These are phyloP conservation scores for Brassica balearica DNA, from an alignment of 441 rosid genomes.

Conservation along the genomic window DNA sequence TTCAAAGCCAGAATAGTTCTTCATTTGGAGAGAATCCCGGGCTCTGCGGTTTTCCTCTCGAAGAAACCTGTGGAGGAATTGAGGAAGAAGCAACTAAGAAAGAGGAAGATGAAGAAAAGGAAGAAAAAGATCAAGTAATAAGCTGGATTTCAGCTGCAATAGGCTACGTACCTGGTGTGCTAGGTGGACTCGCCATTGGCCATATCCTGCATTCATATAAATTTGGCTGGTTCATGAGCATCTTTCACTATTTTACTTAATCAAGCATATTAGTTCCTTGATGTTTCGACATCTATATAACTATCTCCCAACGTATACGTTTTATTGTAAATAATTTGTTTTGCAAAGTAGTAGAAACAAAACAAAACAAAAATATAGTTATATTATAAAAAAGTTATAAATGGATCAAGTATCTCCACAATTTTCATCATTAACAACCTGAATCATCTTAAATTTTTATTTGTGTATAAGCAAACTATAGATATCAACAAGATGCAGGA, in stretches of 20 bases:
- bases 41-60: conserved; percentile 1
- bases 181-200: conserved; percentile 22
- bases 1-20: conserved; percentile 10
- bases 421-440: too few species aligned
- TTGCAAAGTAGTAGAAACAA: neutral
- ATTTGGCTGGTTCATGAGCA: conserved; percentile 19
- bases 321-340: neutral
- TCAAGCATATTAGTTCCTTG: neutral
- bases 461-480: too few species aligned
- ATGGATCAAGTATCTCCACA: neutral
- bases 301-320: neutral
- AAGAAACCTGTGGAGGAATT: neutral
- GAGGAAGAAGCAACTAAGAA: conserved; percentile 3
- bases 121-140: neutral
- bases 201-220: conserved; percentile 20
- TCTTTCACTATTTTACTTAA: conserved; percentile 3
- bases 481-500: too few species aligned
- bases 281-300: neutral
- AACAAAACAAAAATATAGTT: neutral
- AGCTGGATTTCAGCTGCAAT: conserved; percentile 31
- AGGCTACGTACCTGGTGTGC: conserved; percentile 13
- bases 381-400: neutral
- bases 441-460: too few species aligned
- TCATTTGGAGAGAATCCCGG: neutral
- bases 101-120: conserved; percentile 7